phyloP scores from a whole-genome alignment of 192 early-diverging fungal genomes.

The Backusella psychrophila region DNA sequence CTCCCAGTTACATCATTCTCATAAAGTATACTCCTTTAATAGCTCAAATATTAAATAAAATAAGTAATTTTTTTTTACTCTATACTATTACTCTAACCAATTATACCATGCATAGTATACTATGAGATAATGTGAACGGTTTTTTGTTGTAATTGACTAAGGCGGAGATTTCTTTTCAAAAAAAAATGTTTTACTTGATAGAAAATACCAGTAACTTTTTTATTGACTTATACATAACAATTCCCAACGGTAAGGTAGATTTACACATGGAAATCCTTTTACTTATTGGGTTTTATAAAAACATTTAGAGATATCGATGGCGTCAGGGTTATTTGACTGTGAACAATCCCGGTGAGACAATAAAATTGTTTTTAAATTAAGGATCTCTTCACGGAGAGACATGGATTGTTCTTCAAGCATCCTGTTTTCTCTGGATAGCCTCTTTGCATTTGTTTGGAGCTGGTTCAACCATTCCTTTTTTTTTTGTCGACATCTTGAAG shows the following conservation, averaged over 20 bases:
- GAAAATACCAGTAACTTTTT: background rate
- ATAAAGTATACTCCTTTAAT: background rate
- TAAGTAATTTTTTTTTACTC: background rate
- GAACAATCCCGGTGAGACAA: constrained; percentile 8
- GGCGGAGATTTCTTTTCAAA: background rate
- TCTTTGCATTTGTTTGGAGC: background rate
- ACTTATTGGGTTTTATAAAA: background rate
- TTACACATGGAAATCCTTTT: background rate
- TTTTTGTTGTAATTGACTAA: background rate
- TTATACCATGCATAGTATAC: background rate
- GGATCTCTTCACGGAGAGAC: background rate
- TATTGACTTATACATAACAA: background rate
- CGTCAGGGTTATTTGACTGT: background rate
- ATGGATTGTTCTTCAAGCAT: background rate
- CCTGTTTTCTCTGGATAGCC: background rate
- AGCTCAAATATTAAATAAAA: background rate
- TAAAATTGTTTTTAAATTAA: constrained; percentile 7
- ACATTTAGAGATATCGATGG: background rate
- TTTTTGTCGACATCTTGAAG: background rate
- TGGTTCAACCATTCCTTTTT: constrained; percentile 5
- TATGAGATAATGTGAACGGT: background rate
- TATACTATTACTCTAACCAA: background rate
- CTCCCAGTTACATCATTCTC: background rate
- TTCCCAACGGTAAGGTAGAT: background rate
- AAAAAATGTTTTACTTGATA: background rate